Evolutionary conservation across 2,329 filamentous ascomycete species (phyloP).

Genomic region (Chrysosporium queenslandicum): DNA sequence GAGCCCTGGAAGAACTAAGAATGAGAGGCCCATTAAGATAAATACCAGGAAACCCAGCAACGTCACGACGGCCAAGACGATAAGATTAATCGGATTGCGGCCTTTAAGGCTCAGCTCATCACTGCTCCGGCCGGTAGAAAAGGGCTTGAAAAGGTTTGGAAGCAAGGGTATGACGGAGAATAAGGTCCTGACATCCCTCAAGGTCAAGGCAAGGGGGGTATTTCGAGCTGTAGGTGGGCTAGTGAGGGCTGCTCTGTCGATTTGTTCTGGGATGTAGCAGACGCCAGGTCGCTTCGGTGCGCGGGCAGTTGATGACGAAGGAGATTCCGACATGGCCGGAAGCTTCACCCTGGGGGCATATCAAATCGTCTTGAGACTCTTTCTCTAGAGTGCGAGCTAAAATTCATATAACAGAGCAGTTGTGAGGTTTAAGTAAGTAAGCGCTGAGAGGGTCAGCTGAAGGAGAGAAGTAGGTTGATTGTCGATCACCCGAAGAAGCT

Average conservation of each 20-base stretch:
- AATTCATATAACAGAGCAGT: not conserved
- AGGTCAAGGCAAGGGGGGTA: constrained; percentile 12
- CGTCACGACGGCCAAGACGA: constrained; percentile 9
- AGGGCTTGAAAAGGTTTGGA: constrained; percentile 13
- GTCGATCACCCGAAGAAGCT: not conserved
- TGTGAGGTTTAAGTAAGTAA: too few species aligned
- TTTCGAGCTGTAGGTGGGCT: constrained; percentile 15
- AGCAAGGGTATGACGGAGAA: constrained; percentile 12
- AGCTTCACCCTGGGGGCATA: too few species aligned
- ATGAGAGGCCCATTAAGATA: not conserved
- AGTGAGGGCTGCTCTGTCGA: constrained; percentile 12
- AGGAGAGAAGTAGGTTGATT: not conserved
- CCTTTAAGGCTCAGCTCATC: constrained; percentile 14
- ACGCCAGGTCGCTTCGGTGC: not conserved
- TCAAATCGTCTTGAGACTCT: too few species aligned
- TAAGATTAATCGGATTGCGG: constrained; percentile 12
- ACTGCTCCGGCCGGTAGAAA: not conserved
- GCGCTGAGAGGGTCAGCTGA: not conserved
- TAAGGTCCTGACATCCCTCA: constrained; percentile 14
- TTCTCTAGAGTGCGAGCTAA: too few species aligned
- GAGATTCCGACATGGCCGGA: not conserved
- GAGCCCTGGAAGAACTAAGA: constrained; percentile 13
- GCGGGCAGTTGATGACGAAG: not conserved
- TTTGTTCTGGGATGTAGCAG: constrained; percentile 15
- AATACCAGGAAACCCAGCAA: constrained; percentile 11